These are phyloP conservation scores for Epichloe hybrida DNA, from an alignment of 2,329 filamentous ascomycete genomes.

Conservation along the genomic window DNA sequence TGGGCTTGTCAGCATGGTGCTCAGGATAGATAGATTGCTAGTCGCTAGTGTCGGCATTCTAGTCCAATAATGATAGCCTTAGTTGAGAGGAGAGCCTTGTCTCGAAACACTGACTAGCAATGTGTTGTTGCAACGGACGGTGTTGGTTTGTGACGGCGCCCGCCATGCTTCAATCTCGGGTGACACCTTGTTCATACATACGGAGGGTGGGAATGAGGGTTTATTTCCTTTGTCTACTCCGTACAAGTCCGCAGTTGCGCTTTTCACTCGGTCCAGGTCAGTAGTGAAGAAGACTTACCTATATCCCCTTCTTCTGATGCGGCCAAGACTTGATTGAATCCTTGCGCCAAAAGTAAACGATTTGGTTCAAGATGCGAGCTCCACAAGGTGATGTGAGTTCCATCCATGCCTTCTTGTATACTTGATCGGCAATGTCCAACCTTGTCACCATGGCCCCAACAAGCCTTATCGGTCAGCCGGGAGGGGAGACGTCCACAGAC, in stretches of 20 bases:
- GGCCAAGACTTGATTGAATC: too few relatives aligned
- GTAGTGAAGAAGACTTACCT: too few relatives aligned
- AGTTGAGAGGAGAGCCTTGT: background rate
- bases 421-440: background rate
- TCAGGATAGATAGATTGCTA: background rate
- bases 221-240: background rate
- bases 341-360: background rate
- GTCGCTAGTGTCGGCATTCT: background rate
- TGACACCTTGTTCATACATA: background rate
- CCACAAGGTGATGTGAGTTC: too few relatives aligned
- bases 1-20: background rate
- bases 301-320: too few relatives aligned
- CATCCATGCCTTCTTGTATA: background rate
- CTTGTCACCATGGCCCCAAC: background rate
- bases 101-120: background rate
- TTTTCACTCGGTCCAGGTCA: too few relatives aligned
- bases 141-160: background rate
- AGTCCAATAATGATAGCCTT: background rate
- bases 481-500: too few relatives aligned
- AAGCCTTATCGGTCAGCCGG: too few relatives aligned
- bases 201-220: background rate
- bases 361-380: background rate
- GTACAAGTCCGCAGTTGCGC: too few relatives aligned
- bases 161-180: background rate
- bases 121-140: background rate